Evolutionary conservation across 495 filamentous ascomycete genomes (phyloP), one percentile per base, ranked within the genome.

Genomic region (Aspergillus baeticus): DNA sequence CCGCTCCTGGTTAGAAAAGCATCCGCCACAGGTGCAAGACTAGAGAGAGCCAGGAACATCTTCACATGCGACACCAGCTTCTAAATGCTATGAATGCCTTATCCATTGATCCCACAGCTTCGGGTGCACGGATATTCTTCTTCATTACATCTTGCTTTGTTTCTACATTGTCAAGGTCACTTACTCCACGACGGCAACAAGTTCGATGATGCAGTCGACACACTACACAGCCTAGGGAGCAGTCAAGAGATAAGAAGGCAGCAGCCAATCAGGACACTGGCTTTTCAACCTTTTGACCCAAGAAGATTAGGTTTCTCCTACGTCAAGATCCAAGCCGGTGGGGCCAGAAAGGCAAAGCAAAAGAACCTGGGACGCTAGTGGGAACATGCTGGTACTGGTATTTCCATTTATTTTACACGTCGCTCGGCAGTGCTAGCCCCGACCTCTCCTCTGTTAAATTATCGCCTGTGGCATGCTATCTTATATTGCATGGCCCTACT

Each of bases 271-370:
- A 76, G 55, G 22, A 26, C 0, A 5, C 2, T 35, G 60, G 58
- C 49, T 68, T 76, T 71, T 54, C 67, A 68, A 74, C 62, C 57
- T 63, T 58, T 63, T 45, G 42, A 45, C 57, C n/a, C 61, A 60
- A 65, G 61, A 57, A 69, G 69, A 75, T 74, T 73, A 76, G 67
- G 62, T 72, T 71, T 66, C 44, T 57, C 52, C 72, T 71, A 76
- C 71, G 73, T 74, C 73, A 74, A 69, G 69, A 71, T 68, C 62
- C 65, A 68, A 59, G 50, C 46, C 22, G 41, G 65, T 68, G 65
- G 65, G 52, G 43, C 47, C 51, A 50, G 38, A 61, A 55, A 29
- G 26, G 45, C 45, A 49, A 36, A 35, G 45, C 39, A 44, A 59
- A 44, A 20, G 35, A 60, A 33, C 44, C 45, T 38, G 33, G 48